Evolutionary conservation across 176 grass and related monocot genomes (phyloP), one percentile per base, ranked within the genome.

Genomic region (Ampelocalamus luodianensis): DNA sequence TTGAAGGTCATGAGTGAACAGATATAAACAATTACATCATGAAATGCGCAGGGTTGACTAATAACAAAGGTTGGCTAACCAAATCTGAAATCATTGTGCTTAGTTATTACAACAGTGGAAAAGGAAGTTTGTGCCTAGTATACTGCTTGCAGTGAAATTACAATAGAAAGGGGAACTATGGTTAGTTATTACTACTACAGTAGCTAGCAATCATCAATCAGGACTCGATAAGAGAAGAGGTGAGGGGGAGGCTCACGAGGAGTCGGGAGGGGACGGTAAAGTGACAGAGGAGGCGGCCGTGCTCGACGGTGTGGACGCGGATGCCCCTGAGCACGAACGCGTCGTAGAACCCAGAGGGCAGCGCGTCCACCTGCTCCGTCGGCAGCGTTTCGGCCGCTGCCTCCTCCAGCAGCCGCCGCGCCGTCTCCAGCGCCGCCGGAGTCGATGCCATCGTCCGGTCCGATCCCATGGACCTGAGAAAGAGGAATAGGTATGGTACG

Each of bases 271-370:
- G 96, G 62, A 98, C 87, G 83, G 77, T 59, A 80, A 93, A 77
- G 74, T 92, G 89, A 83, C 93, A 98, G n/a, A 92, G 89, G 83
- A 98, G 89, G 55, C 80, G 88, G 43, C 96, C 89, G 36, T 89
- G 89, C 56, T 93, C 87, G 66, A 86, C 68, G 79, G 72, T 45
- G 18, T 95, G 67, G n/a, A 92, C 80, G 68, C 87, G 91, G 85
- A 98, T 90, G 64, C 93, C 96, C 16, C 59, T 73, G 48, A 98
- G 88, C n/a, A 98, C 65, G 89, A 98, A 98, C 77, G 91, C 91
- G 53, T 98, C 91, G 85, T 98, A 98, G 93, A 98, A 98, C 8
- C 76, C 90, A 7, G 95, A 87, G 1, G 89, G 87, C 32, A 88
- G 80, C 51, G 79, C 71, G 27, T 77, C 79, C 9, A 92, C 76